Base-by-base conservation (phyloP, 164 flowering plant genomes). In the Vitis amurensis region DNA sequence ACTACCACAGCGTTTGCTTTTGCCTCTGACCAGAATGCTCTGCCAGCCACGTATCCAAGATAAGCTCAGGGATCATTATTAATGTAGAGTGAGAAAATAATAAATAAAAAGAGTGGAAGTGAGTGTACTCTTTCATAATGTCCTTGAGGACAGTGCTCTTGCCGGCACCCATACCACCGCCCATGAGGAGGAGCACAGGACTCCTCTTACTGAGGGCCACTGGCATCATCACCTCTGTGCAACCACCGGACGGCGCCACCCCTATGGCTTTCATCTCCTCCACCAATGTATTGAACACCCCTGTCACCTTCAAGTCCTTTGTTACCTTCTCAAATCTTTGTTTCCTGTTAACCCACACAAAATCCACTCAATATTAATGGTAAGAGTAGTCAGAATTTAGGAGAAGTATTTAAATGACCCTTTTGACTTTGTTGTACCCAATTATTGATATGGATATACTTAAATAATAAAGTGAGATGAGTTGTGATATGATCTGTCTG, bases 141-240 rank as follows among this genome's bases (percentile, higher is more conserved):
- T 91, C 92, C 65, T 91, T 93, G 72, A 91, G 93, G 71, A 91
- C 98, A 11, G 98, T 95, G 89, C 99, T 95, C 79, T 93, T 95
- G 76, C 99, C 99, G 23, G 97, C 99, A 2, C 99, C 99, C 99
- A 95, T 95, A 6, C 99, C 99, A 66, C 99, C 99, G 59, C 99
- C 99, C 99, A 95, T 89, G 15, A 95, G 80, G 23, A 95, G 92
- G 48, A 95, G 86, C 10, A 95, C 90, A 0, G 99, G 99, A 53
- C 98, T 90, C 59, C 99, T 76, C 61, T 89, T 73, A 57, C 83
- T 86, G 53, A 73, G 91, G 5, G 94, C 91, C 55, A 78, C 88
- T 16, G 98, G 96, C 13, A 75, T 86, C 97, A 89, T 90, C 63
- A 90, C 88, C 0, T 89, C 89, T 11, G 87, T 88, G 55, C 84